Evolutionary conservation across 768 basidiomycete species (phyloP).

Genomic region (Amanita jacksonii): DNA sequence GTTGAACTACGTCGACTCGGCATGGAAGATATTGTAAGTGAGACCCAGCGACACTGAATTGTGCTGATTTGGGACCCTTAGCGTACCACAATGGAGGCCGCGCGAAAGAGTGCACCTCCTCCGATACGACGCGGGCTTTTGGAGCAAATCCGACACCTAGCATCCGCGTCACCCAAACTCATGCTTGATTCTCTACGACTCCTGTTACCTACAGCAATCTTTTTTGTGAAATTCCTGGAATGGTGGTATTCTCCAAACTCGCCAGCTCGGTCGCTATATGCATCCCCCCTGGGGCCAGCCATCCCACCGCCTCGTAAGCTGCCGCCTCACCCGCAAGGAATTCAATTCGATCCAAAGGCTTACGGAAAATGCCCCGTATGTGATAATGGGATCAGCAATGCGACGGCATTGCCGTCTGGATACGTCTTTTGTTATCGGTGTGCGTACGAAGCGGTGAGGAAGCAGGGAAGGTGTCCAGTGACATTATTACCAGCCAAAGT

Average conservation of each 20-base stretch:
- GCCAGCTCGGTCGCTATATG: conserved; percentile 65
- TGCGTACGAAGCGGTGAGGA: conserved; percentile 74
- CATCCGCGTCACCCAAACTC: conserved; percentile 48
- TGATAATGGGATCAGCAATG: conserved; percentile 61
- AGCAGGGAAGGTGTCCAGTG: conserved; percentile 75
- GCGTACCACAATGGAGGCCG: conserved; percentile 20
- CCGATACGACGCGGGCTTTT: conserved; percentile 27
- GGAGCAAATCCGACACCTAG: conserved; percentile 33
- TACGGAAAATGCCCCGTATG: conserved; percentile 90
- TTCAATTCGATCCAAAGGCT: conserved; percentile 46
- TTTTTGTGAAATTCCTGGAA: conserved; percentile 93
- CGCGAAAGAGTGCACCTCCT: conserved; percentile 11
- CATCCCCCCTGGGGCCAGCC: conserved; percentile 53
- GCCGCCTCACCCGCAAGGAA: conserved; percentile 62
- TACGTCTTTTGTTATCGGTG: conserved; percentile 96
- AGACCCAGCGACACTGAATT: background rate
- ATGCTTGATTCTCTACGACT: conserved; percentile 71
- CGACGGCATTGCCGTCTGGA: conserved; percentile 84
- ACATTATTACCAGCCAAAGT: conserved; percentile 66
- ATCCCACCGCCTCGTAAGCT: conserved; percentile 73
- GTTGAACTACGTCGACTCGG: conserved; percentile 75
- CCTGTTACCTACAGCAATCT: conserved; percentile 81
- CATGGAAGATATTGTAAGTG: conserved; percentile 67
- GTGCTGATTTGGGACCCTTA: conserved; percentile 14
- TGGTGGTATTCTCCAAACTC: conserved; percentile 99